Base-by-base conservation (phyloP, 441 rosid species). In the Viola pubescens region DNA sequence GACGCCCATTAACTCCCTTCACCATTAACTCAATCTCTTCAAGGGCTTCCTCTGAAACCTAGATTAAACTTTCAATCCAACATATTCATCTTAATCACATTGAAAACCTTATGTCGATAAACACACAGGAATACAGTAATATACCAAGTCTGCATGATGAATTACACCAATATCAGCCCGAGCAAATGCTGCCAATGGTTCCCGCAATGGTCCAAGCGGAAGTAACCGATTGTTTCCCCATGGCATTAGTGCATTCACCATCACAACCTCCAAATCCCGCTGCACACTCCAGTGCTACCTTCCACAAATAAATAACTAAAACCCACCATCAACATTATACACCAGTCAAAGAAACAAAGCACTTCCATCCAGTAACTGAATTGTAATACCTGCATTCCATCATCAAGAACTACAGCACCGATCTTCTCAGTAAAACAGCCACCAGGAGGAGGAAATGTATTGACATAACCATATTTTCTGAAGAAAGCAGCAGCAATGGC, bases 171-270 rank as follows among this genome's bases (percentile, higher is more conserved):
- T 53, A 71, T 88, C 85, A 60, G 86, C 97, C 54, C 87, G 75
- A 52, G 48, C 61, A 37, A 91, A 74, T 7, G 91, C 91, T 37
- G 44, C 64, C 71, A 88, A 60, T 66, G 96, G 83, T 72, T 91
- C 96, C 65, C 96, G 78, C 56, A 91, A 74, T 37, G 97, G 97
- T 61, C 97, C 94, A 66, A 78, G 82, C 6, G 97, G 97, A 60
- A 84, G 64, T 61, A 86, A 69, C 16, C 63, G 68, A 64, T 68
- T 39, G 61, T 88, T 91, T 72, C 97, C 97, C 94, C 94, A 88
- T 0, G 84, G 92, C 69, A 66, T 66, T 61, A 91, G 54, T 56
- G 86, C 91, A 49, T 91, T 91, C 68, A 91, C 70, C 97, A 91
- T 91, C 53, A 88, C 84, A 74, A 91, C 76, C 81, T 91, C 94